These are phyloP conservation scores for Voacanga thouarsii DNA, from an alignment of 257 asterid species.

Conservation along the genomic window DNA sequence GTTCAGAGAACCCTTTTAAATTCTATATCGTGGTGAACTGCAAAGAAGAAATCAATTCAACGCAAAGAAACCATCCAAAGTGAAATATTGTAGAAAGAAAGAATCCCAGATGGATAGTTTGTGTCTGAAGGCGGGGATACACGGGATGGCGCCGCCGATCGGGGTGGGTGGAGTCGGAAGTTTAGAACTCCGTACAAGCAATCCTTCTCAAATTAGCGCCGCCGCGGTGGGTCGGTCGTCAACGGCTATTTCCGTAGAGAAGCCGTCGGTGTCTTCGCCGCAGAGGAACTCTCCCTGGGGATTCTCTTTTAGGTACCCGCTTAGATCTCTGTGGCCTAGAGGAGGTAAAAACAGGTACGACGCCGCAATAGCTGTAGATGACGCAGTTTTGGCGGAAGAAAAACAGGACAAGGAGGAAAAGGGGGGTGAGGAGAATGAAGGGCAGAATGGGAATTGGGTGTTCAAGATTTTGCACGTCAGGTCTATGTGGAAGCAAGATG, in stretches of 20 bases:
- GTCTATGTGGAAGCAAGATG: conserved; percentile 48
- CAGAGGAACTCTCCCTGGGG: conserved; percentile 64
- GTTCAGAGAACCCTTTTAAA: too few relatives aligned
- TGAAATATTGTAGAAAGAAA: not conserved
- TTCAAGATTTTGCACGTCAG: conserved; percentile 63
- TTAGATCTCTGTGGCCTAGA: conserved; percentile 67
- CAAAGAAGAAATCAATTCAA: not conserved
- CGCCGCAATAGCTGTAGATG: conserved; percentile 62
- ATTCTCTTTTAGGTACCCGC: conserved; percentile 62
- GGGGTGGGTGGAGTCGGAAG: conserved; percentile 44
- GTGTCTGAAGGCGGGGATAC: conserved; percentile 73
- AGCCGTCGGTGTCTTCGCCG: conserved; percentile 27
- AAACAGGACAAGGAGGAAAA: conserved; percentile 29
- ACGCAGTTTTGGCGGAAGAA: conserved; percentile 61
- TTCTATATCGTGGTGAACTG: not conserved
- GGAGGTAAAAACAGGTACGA: conserved; percentile 45
- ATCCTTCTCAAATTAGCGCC: conserved; percentile 27
- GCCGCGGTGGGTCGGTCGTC: conserved; percentile 23
- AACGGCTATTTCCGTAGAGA: conserved; percentile 51
- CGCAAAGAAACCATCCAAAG: not conserved
- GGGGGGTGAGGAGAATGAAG: conserved; percentile 20
- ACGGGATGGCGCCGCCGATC: conserved; percentile 51
- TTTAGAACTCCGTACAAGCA: conserved; percentile 47
- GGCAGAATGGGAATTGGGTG: conserved; percentile 56
- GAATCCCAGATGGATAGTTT: conserved; percentile 55